Conservation (phyloP, 352 stramenopile species). For the Globisporangium echinulatum region DNA sequence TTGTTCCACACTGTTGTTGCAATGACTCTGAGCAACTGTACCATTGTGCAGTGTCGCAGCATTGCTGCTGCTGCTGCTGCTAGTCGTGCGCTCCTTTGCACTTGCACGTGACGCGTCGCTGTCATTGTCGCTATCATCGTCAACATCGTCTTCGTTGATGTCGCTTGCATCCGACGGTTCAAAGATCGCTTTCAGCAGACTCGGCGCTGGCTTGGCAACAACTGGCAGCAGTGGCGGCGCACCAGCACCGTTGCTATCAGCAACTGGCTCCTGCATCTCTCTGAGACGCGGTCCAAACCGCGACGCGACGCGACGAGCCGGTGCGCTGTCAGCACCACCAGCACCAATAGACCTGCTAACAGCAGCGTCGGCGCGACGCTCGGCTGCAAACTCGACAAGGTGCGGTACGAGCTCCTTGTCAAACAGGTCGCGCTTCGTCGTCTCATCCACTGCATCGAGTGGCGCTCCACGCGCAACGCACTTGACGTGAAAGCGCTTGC, state of each 20-base stretch:
- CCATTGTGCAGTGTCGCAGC: too few species aligned
- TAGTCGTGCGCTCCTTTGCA: too few species aligned
- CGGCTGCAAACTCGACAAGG: conserved; percentile 54
- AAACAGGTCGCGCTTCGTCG: conserved; percentile 45
- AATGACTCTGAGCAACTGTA: too few species aligned
- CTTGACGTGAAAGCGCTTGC: conserved; percentile 80
- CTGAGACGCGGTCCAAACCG: background rate
- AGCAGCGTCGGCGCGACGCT: conserved; percentile 12
- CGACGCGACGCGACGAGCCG: background rate
- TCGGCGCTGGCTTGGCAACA: conserved; percentile 32
- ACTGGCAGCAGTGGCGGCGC: conserved; percentile 28
- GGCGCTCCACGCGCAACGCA: conserved; percentile 25
- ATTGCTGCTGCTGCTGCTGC: too few species aligned
- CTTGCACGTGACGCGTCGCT: too few species aligned
- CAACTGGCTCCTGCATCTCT: background rate
- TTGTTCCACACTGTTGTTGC: too few species aligned
- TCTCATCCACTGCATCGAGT: conserved; percentile 10
- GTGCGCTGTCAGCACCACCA: background rate
- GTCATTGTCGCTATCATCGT: conserved; percentile 18
- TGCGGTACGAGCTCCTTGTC: conserved; percentile 67
- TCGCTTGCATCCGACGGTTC: conserved; percentile 63
- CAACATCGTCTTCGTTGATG: conserved; percentile 28
- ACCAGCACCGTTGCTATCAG: conserved; percentile 8
- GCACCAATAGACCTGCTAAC: background rate
- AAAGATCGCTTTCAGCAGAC: conserved; percentile 79